phyloP scores from a whole-genome alignment of 495 filamentous ascomycete genomes.

The Achaetomiella virescens region DNA sequence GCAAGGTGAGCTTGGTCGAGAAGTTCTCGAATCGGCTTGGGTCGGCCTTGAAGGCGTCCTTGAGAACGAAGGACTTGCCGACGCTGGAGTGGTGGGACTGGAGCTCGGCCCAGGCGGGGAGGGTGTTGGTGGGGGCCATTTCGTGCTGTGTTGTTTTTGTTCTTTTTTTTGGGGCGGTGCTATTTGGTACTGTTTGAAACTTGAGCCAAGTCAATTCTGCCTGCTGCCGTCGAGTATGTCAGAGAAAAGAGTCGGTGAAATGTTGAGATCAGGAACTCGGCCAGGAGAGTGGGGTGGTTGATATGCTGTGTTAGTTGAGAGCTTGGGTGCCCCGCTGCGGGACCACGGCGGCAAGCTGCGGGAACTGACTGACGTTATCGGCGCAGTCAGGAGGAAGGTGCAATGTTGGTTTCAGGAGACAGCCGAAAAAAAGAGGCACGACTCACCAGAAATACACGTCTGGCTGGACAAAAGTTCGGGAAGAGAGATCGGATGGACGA shows the following conservation, averaged over 20 bases:
- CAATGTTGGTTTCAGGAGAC: neutral
- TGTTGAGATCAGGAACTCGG: constrained; percentile 9
- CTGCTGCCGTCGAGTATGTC: neutral
- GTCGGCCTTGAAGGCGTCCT: constrained; percentile 86
- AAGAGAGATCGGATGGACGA: too few species aligned
- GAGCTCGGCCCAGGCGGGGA: constrained; percentile 79
- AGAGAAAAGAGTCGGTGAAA: neutral
- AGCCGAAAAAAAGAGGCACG: neutral
- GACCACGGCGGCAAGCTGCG: neutral
- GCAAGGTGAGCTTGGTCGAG: constrained; percentile 75
- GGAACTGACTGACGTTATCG: constrained; percentile 5
- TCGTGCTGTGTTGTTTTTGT: neutral
- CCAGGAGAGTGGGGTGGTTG: constrained; percentile 10
- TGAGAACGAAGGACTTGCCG: constrained; percentile 83
- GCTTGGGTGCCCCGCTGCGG: constrained; percentile 15
- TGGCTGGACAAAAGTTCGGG: neutral
- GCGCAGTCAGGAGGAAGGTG: neutral
- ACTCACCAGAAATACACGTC: constrained; percentile 2
- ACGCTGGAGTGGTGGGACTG: constrained; percentile 79
- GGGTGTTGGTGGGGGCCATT: constrained; percentile 68
- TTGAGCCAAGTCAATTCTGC: neutral
- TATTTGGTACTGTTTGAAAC: neutral
- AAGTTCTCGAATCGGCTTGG: constrained; percentile 86
- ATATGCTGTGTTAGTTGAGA: constrained; percentile 10
- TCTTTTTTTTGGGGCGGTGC: neutral